Base-by-base conservation (phyloP, 352 stramenopile species). In the Globisporangium barbulae region DNA sequence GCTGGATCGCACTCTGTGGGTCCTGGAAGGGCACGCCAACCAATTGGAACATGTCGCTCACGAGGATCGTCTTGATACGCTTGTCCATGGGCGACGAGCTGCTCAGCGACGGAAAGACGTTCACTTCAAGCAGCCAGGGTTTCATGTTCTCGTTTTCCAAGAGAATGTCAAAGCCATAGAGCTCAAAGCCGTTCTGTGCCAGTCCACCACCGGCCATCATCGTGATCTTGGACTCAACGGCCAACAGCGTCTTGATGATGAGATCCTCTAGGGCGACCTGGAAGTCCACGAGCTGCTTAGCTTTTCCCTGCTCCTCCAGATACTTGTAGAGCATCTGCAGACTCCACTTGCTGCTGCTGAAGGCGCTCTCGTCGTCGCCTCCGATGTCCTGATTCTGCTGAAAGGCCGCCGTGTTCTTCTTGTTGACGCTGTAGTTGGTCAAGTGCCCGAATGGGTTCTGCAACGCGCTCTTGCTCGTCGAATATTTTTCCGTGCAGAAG, bases 351-450 rank as follows among this genome's bases (percentile, higher is more conserved):
- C 83, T 95, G 52, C 76, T 88, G n/a, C 53, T 62, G 37, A 75
- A 65, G 6, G 64, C 64, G 19, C 65, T 70, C 25, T 81, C 72
- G 10, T 61, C 62, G 19, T 78, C 73, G 19, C 84, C 70, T 0
- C 70, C 73, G n/a, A 74, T 70, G 54, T 88, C 79, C 59, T 90
- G 72, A 44, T 89, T 91, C 19, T 83, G 76, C 65, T 91, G 72
- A 65, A 95, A 97, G 2, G 67, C 73, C 1, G 72, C 67, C 30
- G 69, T 76, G 67, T 91, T 96, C 53, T 90, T 94, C 69, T 97
- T 97, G 72, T 97, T 97, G 59, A 97, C 85, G 60, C 78, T 91
- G 79, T 96, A 97, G 72, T 98, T 98, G 12, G 91, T 97, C n/a
- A 98, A 69, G 67, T 98, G 89, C 0, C 82, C 82, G 64, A 93